Evolutionary conservation across 2,329 filamentous ascomycete genomes (phyloP).

Genomic region (Venturia aucupariae): DNA sequence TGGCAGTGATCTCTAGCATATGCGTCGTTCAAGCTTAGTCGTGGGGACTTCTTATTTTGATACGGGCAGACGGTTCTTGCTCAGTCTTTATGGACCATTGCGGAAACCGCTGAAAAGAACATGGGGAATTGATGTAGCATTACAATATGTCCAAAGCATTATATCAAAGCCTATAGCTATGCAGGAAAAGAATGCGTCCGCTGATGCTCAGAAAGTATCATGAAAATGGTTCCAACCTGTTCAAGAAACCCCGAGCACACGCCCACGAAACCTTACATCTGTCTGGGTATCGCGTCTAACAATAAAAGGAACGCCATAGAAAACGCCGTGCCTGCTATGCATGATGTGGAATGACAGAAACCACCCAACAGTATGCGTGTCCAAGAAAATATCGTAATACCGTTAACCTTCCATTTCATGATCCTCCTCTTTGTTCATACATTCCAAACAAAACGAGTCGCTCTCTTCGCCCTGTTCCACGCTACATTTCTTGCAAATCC

Average conservation of each 20-base stretch:
- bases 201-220: neutral
- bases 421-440: constrained; percentile 2
- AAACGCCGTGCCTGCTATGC: neutral
- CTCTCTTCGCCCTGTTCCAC: constrained; percentile 10
- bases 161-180: neutral
- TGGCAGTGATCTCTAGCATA: neutral
- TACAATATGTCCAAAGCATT: neutral
- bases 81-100: neutral
- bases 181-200: neutral
- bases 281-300: neutral
- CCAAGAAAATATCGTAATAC: neutral
- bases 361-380: neutral
- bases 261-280: neutral
- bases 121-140: neutral
- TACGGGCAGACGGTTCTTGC: neutral
- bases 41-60: neutral
- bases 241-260: neutral
- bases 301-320: neutral
- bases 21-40: neutral
- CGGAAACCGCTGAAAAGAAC: neutral
- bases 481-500: constrained; percentile 25
- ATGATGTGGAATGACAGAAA: neutral
- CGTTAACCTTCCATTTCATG: constrained; percentile 8
- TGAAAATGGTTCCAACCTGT: neutral
- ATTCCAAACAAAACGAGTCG: constrained; percentile 7